Conservation (phyloP, 2,329 filamentous ascomycete species). For the Cercospora citrullina region DNA sequence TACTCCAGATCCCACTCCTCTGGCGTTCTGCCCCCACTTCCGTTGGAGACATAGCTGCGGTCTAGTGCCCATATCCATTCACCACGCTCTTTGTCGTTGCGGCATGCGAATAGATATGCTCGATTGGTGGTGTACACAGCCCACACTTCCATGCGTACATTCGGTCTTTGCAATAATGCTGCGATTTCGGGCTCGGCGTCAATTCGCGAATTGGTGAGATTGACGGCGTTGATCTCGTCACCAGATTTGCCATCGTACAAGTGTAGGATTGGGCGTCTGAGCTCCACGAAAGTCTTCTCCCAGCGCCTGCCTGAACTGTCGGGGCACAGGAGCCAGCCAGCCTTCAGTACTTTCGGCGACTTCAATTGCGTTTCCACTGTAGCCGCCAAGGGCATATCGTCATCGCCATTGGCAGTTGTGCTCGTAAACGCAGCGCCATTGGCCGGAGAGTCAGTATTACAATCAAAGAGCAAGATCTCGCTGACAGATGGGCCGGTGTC, state of each 20-base stretch:
- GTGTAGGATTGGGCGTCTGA: constrained; percentile 87
- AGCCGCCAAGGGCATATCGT: constrained; percentile 66
- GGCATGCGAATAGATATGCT: constrained; percentile 89
- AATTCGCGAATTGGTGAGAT: constrained; percentile 83
- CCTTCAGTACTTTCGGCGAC: constrained; percentile 71
- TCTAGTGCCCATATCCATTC: constrained; percentile 98
- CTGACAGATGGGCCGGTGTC: constrained; percentile 46
- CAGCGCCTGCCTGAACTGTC: constrained; percentile 77
- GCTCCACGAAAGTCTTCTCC: constrained; percentile 90
- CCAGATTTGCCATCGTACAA: constrained; percentile 77
- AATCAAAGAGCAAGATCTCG: constrained; percentile 50
- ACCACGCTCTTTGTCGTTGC: constrained; percentile 86
- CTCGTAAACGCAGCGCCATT: constrained; percentile 55
- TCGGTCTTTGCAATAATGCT: constrained; percentile 59
- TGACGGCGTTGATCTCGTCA: constrained; percentile 87
- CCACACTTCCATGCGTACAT: constrained; percentile 61
- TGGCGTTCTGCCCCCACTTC: constrained; percentile 27
- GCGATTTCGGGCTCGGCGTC: constrained; percentile 89
- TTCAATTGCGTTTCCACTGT: constrained; percentile 77
- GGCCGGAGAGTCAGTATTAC: constrained; percentile 65
- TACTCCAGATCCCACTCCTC: constrained; percentile 24
- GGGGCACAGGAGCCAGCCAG: constrained; percentile 80
- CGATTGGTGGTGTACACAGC: constrained; percentile 88
- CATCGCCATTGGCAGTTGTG: constrained; percentile 35
- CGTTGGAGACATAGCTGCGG: constrained; percentile 63